Evolutionary conservation across 768 basidiomycete genomes (phyloP), one percentile per base, ranked within the genome.

Genomic region (Suillus americanus): DNA sequence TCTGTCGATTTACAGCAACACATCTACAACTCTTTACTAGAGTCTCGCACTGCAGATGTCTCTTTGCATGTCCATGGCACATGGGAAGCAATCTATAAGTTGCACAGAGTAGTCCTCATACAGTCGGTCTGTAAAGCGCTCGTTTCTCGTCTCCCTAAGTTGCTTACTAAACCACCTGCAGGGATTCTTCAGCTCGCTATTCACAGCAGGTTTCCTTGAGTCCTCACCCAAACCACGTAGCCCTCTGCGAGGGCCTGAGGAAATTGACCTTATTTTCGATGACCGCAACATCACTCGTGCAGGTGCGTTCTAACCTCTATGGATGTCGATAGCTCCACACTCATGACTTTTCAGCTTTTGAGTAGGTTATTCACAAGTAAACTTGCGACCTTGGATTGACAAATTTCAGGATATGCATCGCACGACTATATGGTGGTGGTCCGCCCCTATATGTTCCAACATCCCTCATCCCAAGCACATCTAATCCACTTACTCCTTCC

Each of bases 101-200:
- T 95, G 7, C 95, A 97, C 76, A 84, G 88, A 30, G 89, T 96
- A 61, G 87, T 97, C 45, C 87, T 97, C 65, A 93, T 94, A 50
- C 95, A 97, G 76, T 88, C 94, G 10, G 93, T 92, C 41, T 18
- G 41, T 41, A 12, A 40, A 40, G 38, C 25, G 18, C 18, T 25
- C 23, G 16, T 13, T 28, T 25, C 10, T 41, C 20, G 18, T 18
- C 9, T 35, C 7, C 14, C 35, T 45, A 53, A 30, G 18, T 18
- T 53, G 28, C 51, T 51, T 28, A 25, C 50, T 51, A 51, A 28
- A 28, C 33, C 38, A 7, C 54, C 43, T 68, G 1, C 70, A 92
- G 89, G 95, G 91, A 13, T 97, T 94, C 82, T 96, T 97, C 78
- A 83, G 86, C 56, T 89, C 92, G 38, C 84, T 97, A 25, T 97